phyloP scores from a whole-genome alignment of 2,329 filamentous ascomycete genomes.

The Coniochaeta sp. region DNA sequence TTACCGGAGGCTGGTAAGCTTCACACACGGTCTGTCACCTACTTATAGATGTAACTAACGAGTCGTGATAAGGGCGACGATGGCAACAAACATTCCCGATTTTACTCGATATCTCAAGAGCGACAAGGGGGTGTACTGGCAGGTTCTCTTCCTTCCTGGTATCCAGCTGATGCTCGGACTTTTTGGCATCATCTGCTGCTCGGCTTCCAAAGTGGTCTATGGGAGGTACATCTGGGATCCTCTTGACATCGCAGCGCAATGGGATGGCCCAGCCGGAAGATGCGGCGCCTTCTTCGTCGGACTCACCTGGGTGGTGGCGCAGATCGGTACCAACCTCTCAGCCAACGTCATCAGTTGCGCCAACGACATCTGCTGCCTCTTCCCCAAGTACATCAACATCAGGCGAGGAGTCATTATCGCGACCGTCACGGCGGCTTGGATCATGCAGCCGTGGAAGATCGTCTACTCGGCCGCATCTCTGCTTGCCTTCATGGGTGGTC shows the following conservation, averaged over 20 bases:
- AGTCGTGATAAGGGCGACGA: too few relatives aligned
- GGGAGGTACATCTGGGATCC: slow-evolving; percentile 38
- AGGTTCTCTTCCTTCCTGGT: slow-evolving; percentile 14
- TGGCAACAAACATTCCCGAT: slow-evolving; percentile 16
- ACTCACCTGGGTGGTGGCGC: slow-evolving; percentile 41
- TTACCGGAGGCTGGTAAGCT: slow-evolving; percentile 15
- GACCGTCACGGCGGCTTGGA: slow-evolving; percentile 34
- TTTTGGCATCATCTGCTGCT: slow-evolving; percentile 47
- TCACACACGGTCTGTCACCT: slow-evolving; percentile 2
- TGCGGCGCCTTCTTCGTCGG: slow-evolving; percentile 30
- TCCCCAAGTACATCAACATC: slow-evolving; percentile 38
- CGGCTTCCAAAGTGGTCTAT: slow-evolving; percentile 38
- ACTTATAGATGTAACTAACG: background rate
- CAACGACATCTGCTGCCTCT: slow-evolving; percentile 37
- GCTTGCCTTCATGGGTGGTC: slow-evolving; percentile 57
- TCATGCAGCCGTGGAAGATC: slow-evolving; percentile 54
- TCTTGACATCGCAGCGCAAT: slow-evolving; percentile 32
- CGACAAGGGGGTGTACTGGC: slow-evolving; percentile 16
- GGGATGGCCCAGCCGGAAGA: slow-evolving; percentile 34
- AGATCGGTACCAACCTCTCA: slow-evolving; percentile 49
- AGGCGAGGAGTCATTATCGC: slow-evolving; percentile 45
- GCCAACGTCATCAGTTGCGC: slow-evolving; percentile 47
- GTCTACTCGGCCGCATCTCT: slow-evolving; percentile 49
- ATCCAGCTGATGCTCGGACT: slow-evolving; percentile 24
- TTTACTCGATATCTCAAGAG: slow-evolving; percentile 16